These are phyloP conservation scores for Kodamaea kaohsiungensis DNA, from an alignment of 805 yeast genomes.

Conservation along the genomic window DNA sequence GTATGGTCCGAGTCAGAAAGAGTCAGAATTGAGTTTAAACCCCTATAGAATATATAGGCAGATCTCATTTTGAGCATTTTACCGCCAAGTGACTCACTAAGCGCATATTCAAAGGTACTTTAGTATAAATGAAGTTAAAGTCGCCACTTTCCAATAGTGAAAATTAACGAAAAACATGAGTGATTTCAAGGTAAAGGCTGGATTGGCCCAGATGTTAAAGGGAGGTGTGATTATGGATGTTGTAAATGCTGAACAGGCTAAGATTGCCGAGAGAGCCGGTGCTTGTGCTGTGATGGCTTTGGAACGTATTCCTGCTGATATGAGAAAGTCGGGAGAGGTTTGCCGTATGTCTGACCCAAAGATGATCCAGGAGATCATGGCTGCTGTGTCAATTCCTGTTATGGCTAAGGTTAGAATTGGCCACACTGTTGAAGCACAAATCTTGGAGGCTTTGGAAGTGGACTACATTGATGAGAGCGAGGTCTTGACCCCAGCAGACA, in stretches of 20 bases:
- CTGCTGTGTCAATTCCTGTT: conserved; percentile 67
- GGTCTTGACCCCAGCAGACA: conserved; percentile 82
- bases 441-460: conserved; percentile 66
- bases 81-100: conserved; percentile 1
- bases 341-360: conserved; percentile 86
- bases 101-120: not conserved
- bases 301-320: conserved; percentile 83
- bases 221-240: conserved; percentile 79
- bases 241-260: conserved; percentile 77
- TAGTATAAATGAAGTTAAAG: not conserved
- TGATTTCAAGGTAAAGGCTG: conserved; percentile 62
- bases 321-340: conserved; percentile 78
- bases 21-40: not conserved
- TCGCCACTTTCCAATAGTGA: not conserved
- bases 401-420: conserved; percentile 90
- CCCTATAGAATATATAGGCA: not conserved
- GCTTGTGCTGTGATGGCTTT: conserved; percentile 91
- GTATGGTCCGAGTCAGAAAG: not conserved
- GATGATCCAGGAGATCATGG: conserved; percentile 75
- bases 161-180: conserved; percentile 18
- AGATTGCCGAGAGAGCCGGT: conserved; percentile 78
- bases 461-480: conserved; percentile 86
- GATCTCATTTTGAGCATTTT: not conserved
- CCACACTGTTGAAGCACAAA: conserved; percentile 79
- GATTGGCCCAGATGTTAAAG: conserved; percentile 83